Conservation (phyloP, 129 eudicot genomes). For the Lactuca sativa region DNA sequence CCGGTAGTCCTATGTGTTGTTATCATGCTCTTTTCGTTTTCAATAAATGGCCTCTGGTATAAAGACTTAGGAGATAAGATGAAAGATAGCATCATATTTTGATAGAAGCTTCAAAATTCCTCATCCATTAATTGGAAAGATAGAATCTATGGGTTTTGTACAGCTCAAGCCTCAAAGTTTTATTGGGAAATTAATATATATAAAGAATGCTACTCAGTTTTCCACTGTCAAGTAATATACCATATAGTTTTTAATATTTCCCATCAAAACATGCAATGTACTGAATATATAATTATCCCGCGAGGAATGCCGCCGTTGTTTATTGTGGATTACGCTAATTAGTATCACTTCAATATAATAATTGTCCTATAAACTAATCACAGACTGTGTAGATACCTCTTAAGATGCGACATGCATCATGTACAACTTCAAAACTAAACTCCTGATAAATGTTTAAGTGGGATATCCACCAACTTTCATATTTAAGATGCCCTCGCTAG, state of each 20-base stretch:
- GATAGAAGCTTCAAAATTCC: not conserved
- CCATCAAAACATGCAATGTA: constrained; percentile 23
- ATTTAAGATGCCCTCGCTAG: constrained; percentile 23
- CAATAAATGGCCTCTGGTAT: not conserved
- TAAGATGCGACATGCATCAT: constrained; percentile 26
- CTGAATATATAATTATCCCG: not conserved
- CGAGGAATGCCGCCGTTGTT: constrained; percentile 9
- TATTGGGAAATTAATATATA: too few species aligned
- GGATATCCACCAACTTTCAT: constrained; percentile 36
- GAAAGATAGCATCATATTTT: not conserved
- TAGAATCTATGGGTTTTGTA: not conserved
- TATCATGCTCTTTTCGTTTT: not conserved
- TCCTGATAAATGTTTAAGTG: constrained; percentile 25
- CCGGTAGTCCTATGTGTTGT: not conserved
- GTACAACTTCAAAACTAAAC: not conserved
- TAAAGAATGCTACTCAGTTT: not conserved
- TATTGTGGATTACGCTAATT: constrained; percentile 12
- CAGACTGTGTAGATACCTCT: constrained; percentile 12
- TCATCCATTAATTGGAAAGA: not conserved
- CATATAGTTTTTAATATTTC: not conserved
- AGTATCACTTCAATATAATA: constrained; percentile 1
- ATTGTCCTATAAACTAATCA: constrained; percentile 10
- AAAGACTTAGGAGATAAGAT: not conserved
- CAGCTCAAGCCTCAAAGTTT: not conserved
- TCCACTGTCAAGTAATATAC: constrained; percentile 9